Evolutionary conservation across 306 rosid genomes (phyloP).

Genomic region (Prunus davidiana): DNA sequence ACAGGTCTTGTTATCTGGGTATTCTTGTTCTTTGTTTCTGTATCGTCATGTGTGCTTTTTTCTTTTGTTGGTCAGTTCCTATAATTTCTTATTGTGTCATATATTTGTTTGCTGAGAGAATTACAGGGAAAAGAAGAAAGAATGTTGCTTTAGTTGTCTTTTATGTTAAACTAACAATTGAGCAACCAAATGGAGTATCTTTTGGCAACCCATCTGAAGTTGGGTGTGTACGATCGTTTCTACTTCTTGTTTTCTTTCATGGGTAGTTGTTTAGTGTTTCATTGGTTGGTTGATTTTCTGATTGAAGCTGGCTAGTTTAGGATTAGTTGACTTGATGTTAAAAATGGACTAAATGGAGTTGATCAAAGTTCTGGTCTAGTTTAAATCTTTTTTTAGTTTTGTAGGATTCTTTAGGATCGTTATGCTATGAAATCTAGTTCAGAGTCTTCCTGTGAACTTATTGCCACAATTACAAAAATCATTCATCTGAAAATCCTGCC

Average conservation of each 20-base stretch:
- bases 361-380: background rate
- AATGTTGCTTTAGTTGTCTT: background rate
- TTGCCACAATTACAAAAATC: background rate
- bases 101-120: conserved; percentile 3
- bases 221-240: background rate
- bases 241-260: background rate
- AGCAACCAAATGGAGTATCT: background rate
- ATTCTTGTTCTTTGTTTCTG: background rate
- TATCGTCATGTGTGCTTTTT: background rate
- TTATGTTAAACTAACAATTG: too few relatives aligned
- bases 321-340: background rate
- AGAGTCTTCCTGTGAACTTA: background rate
- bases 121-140: background rate
- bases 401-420: background rate
- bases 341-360: background rate
- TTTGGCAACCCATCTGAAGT: background rate
- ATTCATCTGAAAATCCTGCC: background rate
- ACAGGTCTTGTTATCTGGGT: conserved; percentile 38
- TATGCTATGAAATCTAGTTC: background rate
- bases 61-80: background rate
- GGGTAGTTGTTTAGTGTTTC: too few relatives aligned
- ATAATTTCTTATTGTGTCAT: background rate
- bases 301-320: background rate
- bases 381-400: background rate
- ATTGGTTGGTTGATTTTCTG: background rate